Evolutionary conservation across 495 filamentous ascomycete genomes (phyloP).

Genomic region (Haplographium delicatum): DNA sequence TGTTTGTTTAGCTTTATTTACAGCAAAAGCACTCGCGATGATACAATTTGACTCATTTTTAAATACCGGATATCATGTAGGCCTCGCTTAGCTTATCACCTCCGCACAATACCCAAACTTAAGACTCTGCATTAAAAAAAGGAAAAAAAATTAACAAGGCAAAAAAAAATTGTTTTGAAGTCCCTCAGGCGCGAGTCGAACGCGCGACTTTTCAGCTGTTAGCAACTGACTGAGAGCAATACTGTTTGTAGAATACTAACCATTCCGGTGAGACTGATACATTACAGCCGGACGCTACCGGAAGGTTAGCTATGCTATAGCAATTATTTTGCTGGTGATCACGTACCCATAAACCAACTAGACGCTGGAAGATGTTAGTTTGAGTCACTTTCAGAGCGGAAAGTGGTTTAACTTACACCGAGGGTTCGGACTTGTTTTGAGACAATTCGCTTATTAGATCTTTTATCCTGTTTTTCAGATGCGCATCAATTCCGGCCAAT

Average conservation of each 20-base stretch:
- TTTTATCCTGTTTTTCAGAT: too few relatives aligned
- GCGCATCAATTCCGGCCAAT: background rate
- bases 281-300: conserved; percentile 7
- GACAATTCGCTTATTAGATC: background rate
- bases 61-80: too few relatives aligned
- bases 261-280: conserved; percentile 10
- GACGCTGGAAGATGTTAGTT: too few relatives aligned
- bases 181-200: conserved; percentile 12
- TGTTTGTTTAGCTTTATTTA: too few relatives aligned
- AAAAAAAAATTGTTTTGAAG: background rate
- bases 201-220: conserved; percentile 8
- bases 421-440: conserved; percentile 2
- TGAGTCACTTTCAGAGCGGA: too few relatives aligned
- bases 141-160: background rate
- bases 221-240: conserved; percentile 8
- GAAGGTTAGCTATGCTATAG: background rate
- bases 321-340: too few relatives aligned
- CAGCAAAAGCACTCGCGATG: too few relatives aligned
- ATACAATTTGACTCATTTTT: too few relatives aligned
- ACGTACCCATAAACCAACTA: conserved; percentile 3
- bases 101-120: background rate
- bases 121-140: background rate
- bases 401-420: too few relatives aligned
- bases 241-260: background rate
- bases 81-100: too few relatives aligned